Base-by-base conservation (phyloP, 73 alveolate genomes). In the Symbiodinium pilosum region DNA sequence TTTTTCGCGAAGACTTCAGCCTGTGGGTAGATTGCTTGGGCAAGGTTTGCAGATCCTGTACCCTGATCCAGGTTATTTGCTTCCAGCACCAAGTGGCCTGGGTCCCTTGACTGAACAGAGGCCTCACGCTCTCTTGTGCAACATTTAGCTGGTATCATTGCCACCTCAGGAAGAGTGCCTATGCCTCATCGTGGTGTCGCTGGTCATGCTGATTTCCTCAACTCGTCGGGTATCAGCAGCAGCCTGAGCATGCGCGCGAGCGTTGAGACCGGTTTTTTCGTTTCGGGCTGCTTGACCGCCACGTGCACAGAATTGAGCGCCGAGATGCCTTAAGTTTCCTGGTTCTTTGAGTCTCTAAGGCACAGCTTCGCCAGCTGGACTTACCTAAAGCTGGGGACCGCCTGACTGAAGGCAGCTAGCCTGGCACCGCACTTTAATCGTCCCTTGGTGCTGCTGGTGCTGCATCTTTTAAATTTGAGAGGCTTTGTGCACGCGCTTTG, bases 151-250 rank as follows among this genome's bases (percentile, higher is more conserved):
- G 40, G 28, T 6, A 32, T 26, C 77, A n/a, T 3, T n/a, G 43
- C 85, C 42, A 14, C 47, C 20, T 4, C 18, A 91, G 97, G 97
- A 56, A 32, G 87, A 91, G 56, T 91, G 97, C 52, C 75, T 91
- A 1, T 91, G 87, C 30, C 51, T 91, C 88, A 86, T 91, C 88
- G 97, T 83, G 4, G 97, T 91, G 43, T 91, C 81, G 28, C 75
- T 91, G 87, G 77, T 91, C 97, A 91, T 86, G 40, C 40, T 91
- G 97, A 68, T 91, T 77, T 91, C 97, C 56, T 91, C 97, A 6
- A 71, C 97, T 1, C 97, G 97, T 43, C 97, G 97, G 9, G 97
- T 91, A 34, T 40, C 97, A 20, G 97, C 77, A 3, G 52, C 97
- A 11, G 85, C 85, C 43, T 71, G 34, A 34, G 85, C n/a, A n/a